Evolutionary conservation across 495 filamentous ascomycete genomes (phyloP).

Genomic region (Daldinia bambusicola): DNA sequence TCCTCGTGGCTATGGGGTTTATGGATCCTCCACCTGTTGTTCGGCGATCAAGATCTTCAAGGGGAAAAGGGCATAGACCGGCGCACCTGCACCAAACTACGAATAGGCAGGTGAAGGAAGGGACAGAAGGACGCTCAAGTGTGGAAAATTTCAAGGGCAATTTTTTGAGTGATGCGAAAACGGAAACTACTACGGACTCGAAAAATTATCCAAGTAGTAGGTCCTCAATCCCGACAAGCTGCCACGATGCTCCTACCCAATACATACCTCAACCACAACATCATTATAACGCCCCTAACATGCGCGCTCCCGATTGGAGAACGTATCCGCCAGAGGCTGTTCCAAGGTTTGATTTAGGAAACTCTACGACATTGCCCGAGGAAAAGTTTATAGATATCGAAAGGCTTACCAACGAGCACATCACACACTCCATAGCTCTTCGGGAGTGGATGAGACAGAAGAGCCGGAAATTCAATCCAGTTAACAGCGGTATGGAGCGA

Average conservation of each 20-base stretch:
- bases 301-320: background rate
- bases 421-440: constrained; percentile 34
- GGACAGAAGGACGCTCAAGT: background rate
- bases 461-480: constrained; percentile 17
- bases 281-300: background rate
- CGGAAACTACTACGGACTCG: constrained; percentile 1
- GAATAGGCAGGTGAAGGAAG: background rate
- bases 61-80: constrained; percentile 16
- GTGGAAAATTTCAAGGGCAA: constrained; percentile 2
- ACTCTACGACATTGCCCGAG: background rate
- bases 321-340: constrained; percentile 11
- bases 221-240: background rate
- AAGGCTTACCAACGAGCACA: constrained; percentile 15
- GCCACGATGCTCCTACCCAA: background rate
- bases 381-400: constrained; percentile 20
- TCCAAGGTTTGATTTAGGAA: constrained; percentile 7
- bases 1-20: background rate
- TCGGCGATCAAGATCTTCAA: constrained; percentile 4
- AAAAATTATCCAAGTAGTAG: background rate
- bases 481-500: background rate
- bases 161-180: background rate
- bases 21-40: background rate
- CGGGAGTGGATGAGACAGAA: constrained; percentile 26
- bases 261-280: background rate
- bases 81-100: background rate